phyloP scores from a whole-genome alignment of 352 stramenopile species.

The Phytophthora hibernalis region DNA sequence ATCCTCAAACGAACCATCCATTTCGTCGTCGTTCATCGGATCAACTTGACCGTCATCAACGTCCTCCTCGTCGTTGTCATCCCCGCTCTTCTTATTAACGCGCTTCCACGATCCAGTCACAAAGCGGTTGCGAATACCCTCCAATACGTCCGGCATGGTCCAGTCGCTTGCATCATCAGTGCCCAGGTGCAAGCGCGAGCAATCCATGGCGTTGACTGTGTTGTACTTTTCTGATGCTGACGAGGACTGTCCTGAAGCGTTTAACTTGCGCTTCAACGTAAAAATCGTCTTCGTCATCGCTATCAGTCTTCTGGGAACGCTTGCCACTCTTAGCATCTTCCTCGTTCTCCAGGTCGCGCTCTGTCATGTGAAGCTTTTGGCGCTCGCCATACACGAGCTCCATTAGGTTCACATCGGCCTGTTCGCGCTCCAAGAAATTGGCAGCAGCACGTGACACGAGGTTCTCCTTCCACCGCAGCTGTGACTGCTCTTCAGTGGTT shows the following conservation, averaged over 20 bases:
- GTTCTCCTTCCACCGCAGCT: slow-evolving; percentile 89
- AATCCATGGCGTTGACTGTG: slow-evolving; percentile 78
- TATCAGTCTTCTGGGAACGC: slow-evolving; percentile 21
- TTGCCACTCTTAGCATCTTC: slow-evolving; percentile 51
- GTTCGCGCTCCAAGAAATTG: slow-evolving; percentile 88
- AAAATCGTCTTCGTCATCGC: slow-evolving; percentile 84
- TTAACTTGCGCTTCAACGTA: slow-evolving; percentile 70
- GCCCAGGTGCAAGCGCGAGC: slow-evolving; percentile 80
- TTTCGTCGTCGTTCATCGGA: slow-evolving; percentile 85
- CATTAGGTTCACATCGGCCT: slow-evolving; percentile 89
- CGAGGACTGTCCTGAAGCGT: slow-evolving; percentile 33
- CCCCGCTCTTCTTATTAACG: slow-evolving; percentile 48
- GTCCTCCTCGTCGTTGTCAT: slow-evolving; percentile 52
- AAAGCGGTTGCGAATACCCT: slow-evolving; percentile 93
- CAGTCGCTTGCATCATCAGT: slow-evolving; percentile 79
- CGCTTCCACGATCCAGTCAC: slow-evolving; percentile 97
- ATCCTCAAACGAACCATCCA: slow-evolving; percentile 98
- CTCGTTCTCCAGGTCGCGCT: slow-evolving; percentile 73
- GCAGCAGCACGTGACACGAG: slow-evolving; percentile 84
- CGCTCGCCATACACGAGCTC: slow-evolving; percentile 91
- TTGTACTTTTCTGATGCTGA: slow-evolving; percentile 62
- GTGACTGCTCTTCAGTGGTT: slow-evolving; percentile 61
- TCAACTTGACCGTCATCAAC: slow-evolving; percentile 50
- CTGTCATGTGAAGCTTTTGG: slow-evolving; percentile 84
- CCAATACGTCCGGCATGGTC: slow-evolving; percentile 72